Evolutionary conservation across 2,329 filamentous ascomycete genomes (phyloP), one percentile per base, ranked within the genome.

Genomic region (Dryadomyces quercus-mongolicae): DNA sequence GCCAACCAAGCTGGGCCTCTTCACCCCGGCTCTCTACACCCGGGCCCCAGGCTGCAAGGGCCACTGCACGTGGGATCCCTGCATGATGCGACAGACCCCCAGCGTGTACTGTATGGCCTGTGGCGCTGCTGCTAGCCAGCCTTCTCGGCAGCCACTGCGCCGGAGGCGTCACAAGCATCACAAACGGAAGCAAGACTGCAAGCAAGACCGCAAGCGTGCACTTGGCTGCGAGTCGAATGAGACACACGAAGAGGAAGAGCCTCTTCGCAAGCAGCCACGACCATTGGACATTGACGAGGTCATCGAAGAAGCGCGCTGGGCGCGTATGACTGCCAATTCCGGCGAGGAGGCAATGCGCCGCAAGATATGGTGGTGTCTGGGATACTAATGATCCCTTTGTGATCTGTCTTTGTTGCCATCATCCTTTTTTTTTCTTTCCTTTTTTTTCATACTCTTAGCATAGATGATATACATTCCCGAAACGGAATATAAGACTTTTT

Each of bases 241-340:
- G 18, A n/a, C 42, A 44, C 16, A 44, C 16, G 42, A n/a, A 18
- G 15, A n/a, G 8, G 42, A n/a, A 16, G 12, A 44, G 42, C 42
- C 42, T 4, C 16, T 44, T 12, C 36, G 36, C 36, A 40, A 40
- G 36, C 36, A 40, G 36, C 4, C 36, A 16, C 36, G 36, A 12
- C 36, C 36, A 16, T 12, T 70, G 64, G 68, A 68, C 9, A 72
- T 78, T 60, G 73, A 77, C 40, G 72, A 78, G 58, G 71, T 78
- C 54, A 60, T 69, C 48, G 70, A 70, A 52, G 70, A 72, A 53
- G 74, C 71, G 9, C 63, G 71, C 43, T 63, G 65, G 52, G 68
- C 68, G 9, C 66, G 69, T 51, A 47, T 66, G 18, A 65, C 62
- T 2, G 69, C 67, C 34, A 74, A 76, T 12, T 66, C 68, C 46